A percentile compares a stretch with the other conserved stretches of the same genome.
Conservation (phyloP, 1,284 basidiomycete genomes). For the Marasmius fiardii region DNA sequence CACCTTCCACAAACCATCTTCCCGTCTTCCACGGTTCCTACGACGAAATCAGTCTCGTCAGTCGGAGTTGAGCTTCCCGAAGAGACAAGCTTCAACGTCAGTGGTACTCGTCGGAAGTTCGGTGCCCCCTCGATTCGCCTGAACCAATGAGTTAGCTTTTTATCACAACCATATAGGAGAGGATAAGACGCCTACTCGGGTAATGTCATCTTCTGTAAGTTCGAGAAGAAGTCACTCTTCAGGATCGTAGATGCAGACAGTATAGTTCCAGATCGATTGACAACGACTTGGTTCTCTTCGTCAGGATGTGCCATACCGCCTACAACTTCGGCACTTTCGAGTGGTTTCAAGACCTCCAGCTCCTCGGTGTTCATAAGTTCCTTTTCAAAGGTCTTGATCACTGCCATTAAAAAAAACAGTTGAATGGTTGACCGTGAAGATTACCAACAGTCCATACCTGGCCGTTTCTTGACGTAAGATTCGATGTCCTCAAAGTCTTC, state of each 20-base stretch:
- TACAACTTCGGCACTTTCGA: slow-evolving; percentile 72
- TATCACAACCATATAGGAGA: neutral
- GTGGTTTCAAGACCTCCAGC: slow-evolving; percentile 78
- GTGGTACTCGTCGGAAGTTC: slow-evolving; percentile 82
- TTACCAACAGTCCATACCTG: slow-evolving; percentile 47
- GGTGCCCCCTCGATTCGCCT: slow-evolving; percentile 92
- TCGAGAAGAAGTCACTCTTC: slow-evolving; percentile 97
- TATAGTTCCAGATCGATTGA: slow-evolving; percentile 83
- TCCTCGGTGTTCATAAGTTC: slow-evolving; percentile 78
- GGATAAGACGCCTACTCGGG: slow-evolving; percentile 66
- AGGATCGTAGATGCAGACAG: slow-evolving; percentile 92
- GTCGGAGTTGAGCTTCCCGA: slow-evolving; percentile 30
- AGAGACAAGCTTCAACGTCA: slow-evolving; percentile 49
- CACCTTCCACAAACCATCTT: slow-evolving; percentile 86
- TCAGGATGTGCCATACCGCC: slow-evolving; percentile 84
- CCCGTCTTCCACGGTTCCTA: slow-evolving; percentile 35
- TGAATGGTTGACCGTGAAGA: neutral
- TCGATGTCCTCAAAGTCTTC: slow-evolving; percentile 77
- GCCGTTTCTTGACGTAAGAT: slow-evolving; percentile 76
- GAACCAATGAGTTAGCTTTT: slow-evolving; percentile 12
- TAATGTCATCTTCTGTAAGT: slow-evolving; percentile 92
- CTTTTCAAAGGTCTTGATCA: slow-evolving; percentile 94
- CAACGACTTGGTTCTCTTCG: slow-evolving; percentile 83
- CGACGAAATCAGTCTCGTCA: slow-evolving; percentile 32
- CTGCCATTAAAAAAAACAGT: slow-evolving; percentile 32